These are phyloP conservation scores for Apophysomyces ossiformis DNA, from an alignment of 371 early-diverging fungal species.

Conservation along the genomic window DNA sequence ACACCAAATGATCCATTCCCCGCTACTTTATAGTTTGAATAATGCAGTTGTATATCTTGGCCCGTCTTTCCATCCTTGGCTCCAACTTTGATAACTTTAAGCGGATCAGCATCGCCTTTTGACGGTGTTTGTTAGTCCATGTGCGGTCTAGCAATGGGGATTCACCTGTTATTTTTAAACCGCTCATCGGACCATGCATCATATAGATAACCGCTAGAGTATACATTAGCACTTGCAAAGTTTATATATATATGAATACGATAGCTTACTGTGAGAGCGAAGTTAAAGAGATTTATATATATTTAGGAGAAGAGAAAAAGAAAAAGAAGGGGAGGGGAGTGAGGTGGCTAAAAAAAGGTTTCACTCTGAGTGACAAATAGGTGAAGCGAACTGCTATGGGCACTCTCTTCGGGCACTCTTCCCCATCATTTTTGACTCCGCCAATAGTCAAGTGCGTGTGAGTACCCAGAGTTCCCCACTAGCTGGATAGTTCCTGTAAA, in stretches of 20 bases:
- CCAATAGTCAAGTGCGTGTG: too few species aligned
- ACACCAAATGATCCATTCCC: slow-evolving; percentile 98
- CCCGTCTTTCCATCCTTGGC: slow-evolving; percentile 88
- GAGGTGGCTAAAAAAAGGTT: slow-evolving; percentile 6
- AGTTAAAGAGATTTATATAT: background rate
- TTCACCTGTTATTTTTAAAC: slow-evolving; percentile 32
- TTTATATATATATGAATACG: too few species aligned
- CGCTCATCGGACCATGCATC: slow-evolving; percentile 38
- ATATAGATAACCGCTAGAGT: background rate
- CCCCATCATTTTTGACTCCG: too few species aligned
- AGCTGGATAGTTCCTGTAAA: too few species aligned
- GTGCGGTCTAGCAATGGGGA: background rate
- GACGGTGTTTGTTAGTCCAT: slow-evolving; percentile 5
- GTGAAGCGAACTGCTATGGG: too few species aligned
- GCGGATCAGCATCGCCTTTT: slow-evolving; percentile 57
- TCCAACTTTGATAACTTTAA: slow-evolving; percentile 48
- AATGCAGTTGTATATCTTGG: slow-evolving; percentile 81
- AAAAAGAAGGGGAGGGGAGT: slow-evolving; percentile 2
- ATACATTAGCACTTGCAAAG: too few species aligned
- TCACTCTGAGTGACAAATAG: too few species aligned
- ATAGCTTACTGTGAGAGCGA: background rate
- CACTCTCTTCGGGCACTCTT: too few species aligned
- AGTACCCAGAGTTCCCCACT: too few species aligned
- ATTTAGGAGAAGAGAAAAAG: slow-evolving; percentile 7
- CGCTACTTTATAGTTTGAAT: slow-evolving; percentile 87